Conservation (phyloP, 2,329 filamentous ascomycete species). For the Plenodomus tracheiphilus region DNA sequence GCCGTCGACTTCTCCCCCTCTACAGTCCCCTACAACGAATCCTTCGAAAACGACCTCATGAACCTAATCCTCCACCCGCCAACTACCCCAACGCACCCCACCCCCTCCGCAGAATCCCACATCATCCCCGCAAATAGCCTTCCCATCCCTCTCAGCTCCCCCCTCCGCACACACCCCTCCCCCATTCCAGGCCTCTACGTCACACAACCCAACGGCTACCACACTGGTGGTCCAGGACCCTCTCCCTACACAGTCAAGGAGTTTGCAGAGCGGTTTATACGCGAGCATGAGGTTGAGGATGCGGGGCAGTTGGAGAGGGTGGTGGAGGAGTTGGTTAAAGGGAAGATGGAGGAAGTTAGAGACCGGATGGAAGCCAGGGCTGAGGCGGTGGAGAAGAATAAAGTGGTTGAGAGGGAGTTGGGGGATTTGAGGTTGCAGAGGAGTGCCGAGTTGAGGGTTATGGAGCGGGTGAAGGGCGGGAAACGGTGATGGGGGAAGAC, state of each 20-base stretch:
- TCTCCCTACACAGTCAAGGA: conserved; percentile 36
- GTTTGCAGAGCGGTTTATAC: conserved; percentile 48
- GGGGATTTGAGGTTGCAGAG: conserved; percentile 49
- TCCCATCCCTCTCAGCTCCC: conserved; percentile 49
- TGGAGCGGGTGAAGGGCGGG: conserved; percentile 45
- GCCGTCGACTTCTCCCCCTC: conserved; percentile 48
- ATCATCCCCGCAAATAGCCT: conserved; percentile 40
- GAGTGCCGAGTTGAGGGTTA: conserved; percentile 50
- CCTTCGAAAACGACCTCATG: conserved; percentile 52
- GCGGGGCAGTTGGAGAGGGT: conserved; percentile 40
- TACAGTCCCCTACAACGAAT: conserved; percentile 49
- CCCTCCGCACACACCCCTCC: conserved; percentile 47
- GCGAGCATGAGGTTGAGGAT: conserved; percentile 41
- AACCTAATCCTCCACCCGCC: conserved; percentile 42
- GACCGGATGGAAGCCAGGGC: conserved; percentile 46
- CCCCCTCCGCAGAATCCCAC: conserved; percentile 21
- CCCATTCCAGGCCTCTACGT: conserved; percentile 50
- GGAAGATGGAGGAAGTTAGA: conserved; percentile 42
- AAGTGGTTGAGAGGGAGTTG: conserved; percentile 48
- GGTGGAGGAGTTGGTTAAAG: conserved; percentile 37
- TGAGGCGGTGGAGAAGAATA: conserved; percentile 47
- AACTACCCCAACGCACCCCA: conserved; percentile 24
- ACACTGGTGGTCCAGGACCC: conserved; percentile 53
- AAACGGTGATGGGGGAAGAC: conserved; percentile 25
- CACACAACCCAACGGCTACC: conserved; percentile 52